These are phyloP conservation scores for Aspergillus awamori DNA, from an alignment of 2,329 filamentous ascomycete species.

Conservation along the genomic window DNA sequence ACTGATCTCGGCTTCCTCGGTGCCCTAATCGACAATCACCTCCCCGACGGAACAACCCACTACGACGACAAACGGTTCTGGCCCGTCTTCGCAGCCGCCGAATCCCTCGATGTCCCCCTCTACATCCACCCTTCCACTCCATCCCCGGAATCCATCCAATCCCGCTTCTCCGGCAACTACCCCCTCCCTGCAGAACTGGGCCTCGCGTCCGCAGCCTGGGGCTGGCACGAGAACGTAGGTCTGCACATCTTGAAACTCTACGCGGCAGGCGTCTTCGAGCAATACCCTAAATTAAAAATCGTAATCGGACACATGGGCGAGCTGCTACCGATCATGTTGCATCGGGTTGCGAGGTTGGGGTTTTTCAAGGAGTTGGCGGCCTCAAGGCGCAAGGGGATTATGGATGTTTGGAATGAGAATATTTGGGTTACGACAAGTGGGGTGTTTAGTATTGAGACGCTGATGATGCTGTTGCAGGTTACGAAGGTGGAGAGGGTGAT, in stretches of 20 bases:
- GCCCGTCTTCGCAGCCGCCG: conserved; percentile 46
- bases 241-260: conserved; percentile 49
- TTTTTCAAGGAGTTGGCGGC: conserved; percentile 40
- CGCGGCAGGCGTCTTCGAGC: conserved; percentile 58
- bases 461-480: conserved; percentile 11
- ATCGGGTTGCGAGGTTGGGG: conserved; percentile 36
- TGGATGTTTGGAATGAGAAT: conserved; percentile 46
- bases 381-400: not conserved
- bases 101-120: conserved; percentile 53
- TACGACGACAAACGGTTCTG: conserved; percentile 51
- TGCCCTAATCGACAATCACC: conserved; percentile 51
- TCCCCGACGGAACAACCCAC: conserved; percentile 35
- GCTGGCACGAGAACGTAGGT: conserved; percentile 43
- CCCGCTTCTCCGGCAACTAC: conserved; percentile 44
- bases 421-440: conserved; percentile 20
- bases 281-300: conserved; percentile 57
- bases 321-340: conserved; percentile 59
- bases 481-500: conserved; percentile 13
- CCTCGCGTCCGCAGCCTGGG: conserved; percentile 32
- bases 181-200: conserved; percentile 19
- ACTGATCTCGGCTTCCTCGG: conserved; percentile 52
- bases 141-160: conserved; percentile 33
- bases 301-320: conserved; percentile 58
- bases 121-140: conserved; percentile 55
- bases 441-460: conserved; percentile 9